A percentile compares a stretch with the other conserved stretches of the same genome.
Conservation (phyloP, 257 asterid genomes). For the Anisodus acutangulus region DNA sequence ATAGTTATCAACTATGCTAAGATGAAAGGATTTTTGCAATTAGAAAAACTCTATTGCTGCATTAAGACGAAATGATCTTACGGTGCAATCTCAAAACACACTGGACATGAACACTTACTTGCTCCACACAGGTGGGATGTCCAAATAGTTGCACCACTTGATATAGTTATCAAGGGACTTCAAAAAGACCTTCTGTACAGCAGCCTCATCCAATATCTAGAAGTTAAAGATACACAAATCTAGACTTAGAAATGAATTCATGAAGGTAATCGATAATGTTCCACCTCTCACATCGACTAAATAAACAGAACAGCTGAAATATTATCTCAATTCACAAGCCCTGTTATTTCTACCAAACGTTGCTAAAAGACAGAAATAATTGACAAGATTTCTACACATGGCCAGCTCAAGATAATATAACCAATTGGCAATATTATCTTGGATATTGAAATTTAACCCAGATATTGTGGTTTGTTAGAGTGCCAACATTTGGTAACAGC, state of each 20-base stretch:
- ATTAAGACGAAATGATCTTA: not conserved
- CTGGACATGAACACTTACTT: constrained; percentile 57
- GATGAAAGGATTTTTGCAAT: constrained; percentile 10
- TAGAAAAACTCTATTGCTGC: constrained; percentile 13
- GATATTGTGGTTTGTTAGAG: constrained; percentile 1
- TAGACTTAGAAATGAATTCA: constrained; percentile 2
- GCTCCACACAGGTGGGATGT: constrained; percentile 89
- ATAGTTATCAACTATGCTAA: not conserved
- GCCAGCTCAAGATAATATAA: not conserved
- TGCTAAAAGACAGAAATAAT: not conserved
- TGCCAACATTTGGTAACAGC: constrained; percentile 26
- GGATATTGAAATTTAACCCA: not conserved
- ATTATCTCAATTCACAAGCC: not conserved
- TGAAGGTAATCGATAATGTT: not conserved
- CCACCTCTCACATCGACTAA: not conserved
- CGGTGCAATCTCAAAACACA: not conserved
- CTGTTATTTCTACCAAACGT: not conserved
- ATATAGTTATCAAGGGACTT: constrained; percentile 95
- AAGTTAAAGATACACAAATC: constrained; percentile 22
- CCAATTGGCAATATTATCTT: not conserved
- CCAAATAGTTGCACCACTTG: constrained; percentile 91
- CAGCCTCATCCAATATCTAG: constrained; percentile 96
- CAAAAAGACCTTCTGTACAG: constrained; percentile 80
- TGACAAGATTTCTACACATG: constrained; percentile 19
- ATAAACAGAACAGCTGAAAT: not conserved